Conservation (phyloP, 345 rosid species). For the Psidium guajava region DNA sequence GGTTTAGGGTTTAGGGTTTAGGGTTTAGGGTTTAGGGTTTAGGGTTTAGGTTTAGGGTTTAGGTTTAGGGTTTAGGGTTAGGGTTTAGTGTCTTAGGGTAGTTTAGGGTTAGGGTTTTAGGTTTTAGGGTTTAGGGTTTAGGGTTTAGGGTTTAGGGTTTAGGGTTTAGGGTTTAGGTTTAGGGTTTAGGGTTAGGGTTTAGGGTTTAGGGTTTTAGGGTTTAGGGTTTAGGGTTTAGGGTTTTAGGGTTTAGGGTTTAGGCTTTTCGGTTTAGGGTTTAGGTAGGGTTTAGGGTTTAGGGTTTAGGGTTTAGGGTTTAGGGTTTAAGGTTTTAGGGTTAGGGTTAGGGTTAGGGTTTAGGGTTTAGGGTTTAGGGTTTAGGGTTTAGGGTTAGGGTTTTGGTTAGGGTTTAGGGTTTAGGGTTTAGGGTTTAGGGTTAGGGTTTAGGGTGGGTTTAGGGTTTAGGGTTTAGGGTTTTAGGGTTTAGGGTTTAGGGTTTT, state of each 20-base stretch:
- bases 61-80: slow-evolving; percentile 16
- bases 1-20: slow-evolving; percentile 20
- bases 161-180: slow-evolving; percentile 4
- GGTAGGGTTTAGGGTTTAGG: slow-evolving; percentile 10
- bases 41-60: slow-evolving; percentile 14
- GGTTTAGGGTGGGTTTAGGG: slow-evolving; percentile 16
- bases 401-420: slow-evolving; percentile 16
- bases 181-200: slow-evolving; percentile 21
- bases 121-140: slow-evolving; percentile 12
- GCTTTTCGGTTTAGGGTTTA: slow-evolving; percentile 20
- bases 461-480: slow-evolving; percentile 18
- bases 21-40: slow-evolving; percentile 14
- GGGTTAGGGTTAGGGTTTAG: slow-evolving; percentile 17
- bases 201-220: slow-evolving; percentile 12
- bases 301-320: slow-evolving; percentile 11
- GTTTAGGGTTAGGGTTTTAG: slow-evolving; percentile 13
- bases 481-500: slow-evolving; percentile 16
- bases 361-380: slow-evolving; percentile 16
- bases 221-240: slow-evolving; percentile 20
- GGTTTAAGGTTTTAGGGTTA: slow-evolving; percentile 12
- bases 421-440: slow-evolving; percentile 15
- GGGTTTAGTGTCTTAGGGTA: slow-evolving; percentile 17
- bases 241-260: slow-evolving; percentile 17
- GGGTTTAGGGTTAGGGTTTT: slow-evolving; percentile 12
- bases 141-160: slow-evolving; percentile 14